phyloP scores from a whole-genome alignment of 176 grass and related monocot genomes.

The Aegilops umbellulata region DNA sequence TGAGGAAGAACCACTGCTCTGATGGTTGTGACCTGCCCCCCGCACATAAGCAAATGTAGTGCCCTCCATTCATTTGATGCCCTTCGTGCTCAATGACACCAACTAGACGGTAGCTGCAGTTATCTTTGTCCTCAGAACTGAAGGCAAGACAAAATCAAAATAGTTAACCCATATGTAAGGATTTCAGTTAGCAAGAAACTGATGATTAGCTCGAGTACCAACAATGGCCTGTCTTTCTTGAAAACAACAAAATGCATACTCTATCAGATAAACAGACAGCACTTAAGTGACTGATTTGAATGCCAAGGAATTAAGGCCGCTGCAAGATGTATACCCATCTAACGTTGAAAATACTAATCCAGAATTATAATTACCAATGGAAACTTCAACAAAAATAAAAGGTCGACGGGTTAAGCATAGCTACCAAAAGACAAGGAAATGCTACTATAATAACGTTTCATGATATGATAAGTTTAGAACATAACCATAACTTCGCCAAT shows the following conservation, averaged over 20 bases:
- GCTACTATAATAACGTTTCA: background rate
- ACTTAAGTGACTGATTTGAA: background rate
- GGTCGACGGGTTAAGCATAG: background rate
- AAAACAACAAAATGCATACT: constrained; percentile 22
- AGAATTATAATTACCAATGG: background rate
- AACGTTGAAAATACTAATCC: background rate
- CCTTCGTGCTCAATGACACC: constrained; percentile 48
- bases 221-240: constrained; percentile 2
- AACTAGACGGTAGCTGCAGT: constrained; percentile 32
- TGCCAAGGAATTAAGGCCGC: background rate
- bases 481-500: background rate
- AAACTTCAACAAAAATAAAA: background rate
- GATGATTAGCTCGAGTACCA: constrained; percentile 2
- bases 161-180: background rate
- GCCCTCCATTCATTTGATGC: background rate
- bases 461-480: background rate
- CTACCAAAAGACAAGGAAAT: background rate
- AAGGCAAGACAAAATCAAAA: background rate
- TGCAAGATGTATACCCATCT: background rate
- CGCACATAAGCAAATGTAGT: constrained; percentile 59
- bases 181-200: background rate
- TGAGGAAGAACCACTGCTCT: background rate
- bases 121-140: constrained; percentile 38
- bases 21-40: constrained; percentile 15
- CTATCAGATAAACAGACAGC: background rate